Evolutionary conservation across 139 green algal species (phyloP).

Genomic region (Yamagishiella unicocca): DNA sequence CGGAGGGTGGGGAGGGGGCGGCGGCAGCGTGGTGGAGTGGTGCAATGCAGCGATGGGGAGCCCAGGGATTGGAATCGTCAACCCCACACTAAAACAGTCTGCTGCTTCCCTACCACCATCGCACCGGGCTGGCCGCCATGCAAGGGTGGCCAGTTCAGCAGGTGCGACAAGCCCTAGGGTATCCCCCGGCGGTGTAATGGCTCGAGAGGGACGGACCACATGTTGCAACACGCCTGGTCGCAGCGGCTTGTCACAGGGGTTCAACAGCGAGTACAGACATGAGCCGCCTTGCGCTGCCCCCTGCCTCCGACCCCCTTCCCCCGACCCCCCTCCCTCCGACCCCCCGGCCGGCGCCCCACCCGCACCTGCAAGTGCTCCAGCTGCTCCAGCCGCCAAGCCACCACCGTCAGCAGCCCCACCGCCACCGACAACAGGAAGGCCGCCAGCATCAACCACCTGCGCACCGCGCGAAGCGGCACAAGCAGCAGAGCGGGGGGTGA

Average conservation of each 20-base stretch:
- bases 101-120: too few species aligned
- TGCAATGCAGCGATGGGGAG: not conserved
- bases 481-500: too few species aligned
- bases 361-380: constrained; percentile 36
- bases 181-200: too few species aligned
- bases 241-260: too few species aligned
- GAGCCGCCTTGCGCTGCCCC: not conserved
- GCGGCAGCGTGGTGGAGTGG: not conserved
- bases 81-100: not conserved
- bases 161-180: too few species aligned
- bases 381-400: constrained; percentile 66
- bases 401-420: constrained; percentile 77
- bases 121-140: too few species aligned
- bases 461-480: too few species aligned
- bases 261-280: too few species aligned
- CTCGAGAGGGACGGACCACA: too few species aligned
- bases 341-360: too few species aligned
- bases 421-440: constrained; percentile 72
- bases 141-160: too few species aligned
- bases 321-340: not conserved
- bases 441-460: constrained; percentile 82
- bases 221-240: too few species aligned
- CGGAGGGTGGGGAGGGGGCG: not conserved
- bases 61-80: not conserved
- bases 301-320: not conserved